Evolutionary conservation across 179 eudicot species (phyloP).

Genomic region (Pouteria campechiana): DNA sequence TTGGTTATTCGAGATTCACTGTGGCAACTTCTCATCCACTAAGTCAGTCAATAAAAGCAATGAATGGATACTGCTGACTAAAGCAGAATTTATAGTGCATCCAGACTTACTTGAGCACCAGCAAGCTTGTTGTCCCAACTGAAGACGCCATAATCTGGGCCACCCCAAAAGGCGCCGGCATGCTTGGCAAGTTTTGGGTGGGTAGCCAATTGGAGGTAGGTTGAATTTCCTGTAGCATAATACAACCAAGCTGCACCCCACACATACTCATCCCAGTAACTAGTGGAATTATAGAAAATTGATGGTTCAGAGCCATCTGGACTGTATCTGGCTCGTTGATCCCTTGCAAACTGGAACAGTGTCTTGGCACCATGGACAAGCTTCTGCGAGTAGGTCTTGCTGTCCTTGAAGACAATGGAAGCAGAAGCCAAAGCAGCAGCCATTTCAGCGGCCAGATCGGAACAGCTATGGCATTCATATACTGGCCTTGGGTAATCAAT

Average conservation of each 20-base stretch:
- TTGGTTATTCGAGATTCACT: no score
- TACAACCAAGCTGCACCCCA: conserved; percentile 95
- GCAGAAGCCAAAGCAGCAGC: conserved; percentile 90
- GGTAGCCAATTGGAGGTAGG: conserved; percentile 78
- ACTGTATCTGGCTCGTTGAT: conserved; percentile 71
- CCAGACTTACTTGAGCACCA: conserved; percentile 74
- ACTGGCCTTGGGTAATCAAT: conserved; percentile 65
- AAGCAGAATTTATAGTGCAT: conserved; percentile 1
- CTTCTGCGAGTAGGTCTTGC: conserved; percentile 86
- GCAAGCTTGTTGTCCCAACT: conserved; percentile 97
- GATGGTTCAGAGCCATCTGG: conserved; percentile 39
- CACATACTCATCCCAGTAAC: conserved; percentile 84
- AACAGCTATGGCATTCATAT: conserved; percentile 36
- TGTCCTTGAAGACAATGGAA: conserved; percentile 88
- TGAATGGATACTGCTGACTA: neutral
- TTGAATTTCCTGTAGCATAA: conserved; percentile 80
- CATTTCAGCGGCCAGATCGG: conserved; percentile 94
- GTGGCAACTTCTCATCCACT: no score
- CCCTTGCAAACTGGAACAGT: conserved; percentile 58
- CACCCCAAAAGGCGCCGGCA: conserved; percentile 89
- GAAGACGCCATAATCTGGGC: conserved; percentile 74
- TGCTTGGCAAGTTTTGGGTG: conserved; percentile 55
- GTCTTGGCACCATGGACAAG: conserved; percentile 85
- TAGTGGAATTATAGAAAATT: conserved; percentile 66
- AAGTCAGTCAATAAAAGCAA: neutral